A percentile compares a stretch with the other conserved stretches of the same genome.
Conservation (phyloP, 1,139 yeast genomes). For the Kazachstania sp. region DNA sequence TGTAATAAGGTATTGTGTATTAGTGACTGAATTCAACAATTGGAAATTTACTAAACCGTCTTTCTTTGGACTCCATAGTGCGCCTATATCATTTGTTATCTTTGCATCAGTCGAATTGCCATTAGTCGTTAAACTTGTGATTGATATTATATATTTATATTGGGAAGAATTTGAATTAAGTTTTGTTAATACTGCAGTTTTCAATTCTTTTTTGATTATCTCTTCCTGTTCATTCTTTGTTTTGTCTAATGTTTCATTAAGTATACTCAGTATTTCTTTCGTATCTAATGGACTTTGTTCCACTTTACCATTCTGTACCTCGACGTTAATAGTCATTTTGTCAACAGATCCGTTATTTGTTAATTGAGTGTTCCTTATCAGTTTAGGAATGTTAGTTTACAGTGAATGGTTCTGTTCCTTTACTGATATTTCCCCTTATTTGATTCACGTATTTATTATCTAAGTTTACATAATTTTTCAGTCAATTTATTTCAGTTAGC, state of each 20-base stretch:
- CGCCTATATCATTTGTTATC: slow-evolving; percentile 32
- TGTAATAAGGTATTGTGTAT: slow-evolving; percentile 17
- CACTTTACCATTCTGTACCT: background rate
- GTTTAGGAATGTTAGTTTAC: too few species aligned
- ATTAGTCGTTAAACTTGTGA: slow-evolving; percentile 1
- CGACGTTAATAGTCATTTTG: background rate
- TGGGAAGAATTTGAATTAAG: slow-evolving; percentile 18
- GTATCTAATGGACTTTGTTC: background rate
- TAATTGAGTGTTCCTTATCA: too few species aligned
- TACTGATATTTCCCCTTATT: too few species aligned
- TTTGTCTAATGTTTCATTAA: background rate
- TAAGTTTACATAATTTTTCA: too few species aligned
- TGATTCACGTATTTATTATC: too few species aligned
- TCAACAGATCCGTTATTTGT: background rate
- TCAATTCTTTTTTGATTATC: slow-evolving; percentile 7
- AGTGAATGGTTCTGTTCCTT: too few species aligned
- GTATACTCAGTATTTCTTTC: background rate
- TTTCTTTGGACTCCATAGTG: slow-evolving; percentile 34
- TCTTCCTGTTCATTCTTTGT: background rate
- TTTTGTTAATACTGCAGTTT: slow-evolving; percentile 16
- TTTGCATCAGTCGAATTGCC: slow-evolving; percentile 11
- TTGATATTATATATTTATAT: slow-evolving; percentile 13
- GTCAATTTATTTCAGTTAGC: too few species aligned
- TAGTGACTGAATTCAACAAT: slow-evolving; percentile 7
- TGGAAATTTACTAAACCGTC: slow-evolving; percentile 34